Percentiles rank a stretch among this genome's conserved stretches.
Evolutionary conservation across 441 rosid species (phyloP).

Genomic region (Jatropha podagrica): DNA sequence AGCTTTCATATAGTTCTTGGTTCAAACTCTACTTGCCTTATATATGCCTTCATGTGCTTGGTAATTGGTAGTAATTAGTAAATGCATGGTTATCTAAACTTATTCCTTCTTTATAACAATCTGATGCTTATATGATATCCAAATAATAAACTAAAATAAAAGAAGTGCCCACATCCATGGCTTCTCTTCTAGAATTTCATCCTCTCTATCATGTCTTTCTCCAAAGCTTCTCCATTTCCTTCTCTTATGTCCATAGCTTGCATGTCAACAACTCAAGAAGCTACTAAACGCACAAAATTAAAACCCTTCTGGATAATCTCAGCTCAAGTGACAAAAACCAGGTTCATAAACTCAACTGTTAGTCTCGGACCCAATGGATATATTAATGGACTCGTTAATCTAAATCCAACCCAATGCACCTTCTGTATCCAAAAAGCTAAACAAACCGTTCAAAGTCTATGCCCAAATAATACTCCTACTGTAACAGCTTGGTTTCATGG

Average conservation of each 20-base stretch:
- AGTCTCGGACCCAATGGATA: not conserved
- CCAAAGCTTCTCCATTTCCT: not conserved
- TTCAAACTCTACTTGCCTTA: too few species aligned
- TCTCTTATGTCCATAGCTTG: not conserved
- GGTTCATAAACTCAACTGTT: not conserved
- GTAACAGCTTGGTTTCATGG: slow-evolving; percentile 7
- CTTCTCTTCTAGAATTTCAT: not conserved
- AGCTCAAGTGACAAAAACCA: not conserved
- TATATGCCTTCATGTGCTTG: too few species aligned
- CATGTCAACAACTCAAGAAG: not conserved
- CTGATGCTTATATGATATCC: too few species aligned
- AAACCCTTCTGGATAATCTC: not conserved
- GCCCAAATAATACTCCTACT: not conserved
- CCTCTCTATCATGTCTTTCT: not conserved
- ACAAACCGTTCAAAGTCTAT: not conserved
- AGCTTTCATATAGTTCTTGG: too few species aligned
- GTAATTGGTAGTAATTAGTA: too few species aligned
- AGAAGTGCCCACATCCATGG: not conserved
- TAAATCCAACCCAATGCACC: not conserved
- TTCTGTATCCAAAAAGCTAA: not conserved
- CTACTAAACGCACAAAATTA: not conserved
- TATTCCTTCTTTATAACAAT: too few species aligned
- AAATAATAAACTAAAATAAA: too few species aligned
- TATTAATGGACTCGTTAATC: not conserved
- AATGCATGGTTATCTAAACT: too few species aligned